These are phyloP conservation scores for Globisporangium takayamanum DNA, from an alignment of 352 stramenopile genomes.

Conservation along the genomic window DNA sequence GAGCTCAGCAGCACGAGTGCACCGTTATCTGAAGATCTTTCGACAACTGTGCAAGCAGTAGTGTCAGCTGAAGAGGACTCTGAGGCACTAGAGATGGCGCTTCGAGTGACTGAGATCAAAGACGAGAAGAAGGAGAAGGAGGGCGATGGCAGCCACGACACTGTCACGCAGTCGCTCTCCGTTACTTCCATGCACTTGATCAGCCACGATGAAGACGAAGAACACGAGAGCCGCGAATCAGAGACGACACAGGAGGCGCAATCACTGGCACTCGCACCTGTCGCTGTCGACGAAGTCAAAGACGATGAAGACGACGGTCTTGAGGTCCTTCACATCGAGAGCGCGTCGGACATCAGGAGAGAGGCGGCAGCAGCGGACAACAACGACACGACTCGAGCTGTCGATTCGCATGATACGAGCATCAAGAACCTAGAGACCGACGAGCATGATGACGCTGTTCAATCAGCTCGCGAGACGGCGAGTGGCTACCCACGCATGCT, in stretches of 20 bases:
- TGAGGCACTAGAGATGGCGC: no score
- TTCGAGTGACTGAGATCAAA: no score
- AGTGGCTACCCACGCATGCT: neutral
- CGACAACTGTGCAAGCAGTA: no score
- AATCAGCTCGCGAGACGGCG: neutral
- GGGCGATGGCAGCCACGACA: no score
- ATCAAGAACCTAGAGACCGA: no score
- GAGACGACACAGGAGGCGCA: neutral
- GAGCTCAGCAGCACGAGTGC: neutral
- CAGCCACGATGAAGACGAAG: no score
- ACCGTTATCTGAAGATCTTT: no score
- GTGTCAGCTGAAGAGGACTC: no score
- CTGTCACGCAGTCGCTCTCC: neutral
- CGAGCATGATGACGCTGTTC: neutral
- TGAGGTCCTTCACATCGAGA: constrained; percentile 8
- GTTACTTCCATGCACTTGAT: neutral
- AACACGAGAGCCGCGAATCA: neutral
- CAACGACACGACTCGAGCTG: no score
- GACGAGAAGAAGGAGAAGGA: no score
- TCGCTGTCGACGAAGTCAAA: neutral
- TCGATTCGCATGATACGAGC: neutral
- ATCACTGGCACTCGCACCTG: neutral
- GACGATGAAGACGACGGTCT: constrained; percentile 1
- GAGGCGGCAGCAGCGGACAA: neutral
- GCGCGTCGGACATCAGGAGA: neutral